Percentiles rank a stretch among this genome's conserved stretches.
Conservation (phyloP, 176 grass and related monocot genomes). For the Secale cereale region DNA sequence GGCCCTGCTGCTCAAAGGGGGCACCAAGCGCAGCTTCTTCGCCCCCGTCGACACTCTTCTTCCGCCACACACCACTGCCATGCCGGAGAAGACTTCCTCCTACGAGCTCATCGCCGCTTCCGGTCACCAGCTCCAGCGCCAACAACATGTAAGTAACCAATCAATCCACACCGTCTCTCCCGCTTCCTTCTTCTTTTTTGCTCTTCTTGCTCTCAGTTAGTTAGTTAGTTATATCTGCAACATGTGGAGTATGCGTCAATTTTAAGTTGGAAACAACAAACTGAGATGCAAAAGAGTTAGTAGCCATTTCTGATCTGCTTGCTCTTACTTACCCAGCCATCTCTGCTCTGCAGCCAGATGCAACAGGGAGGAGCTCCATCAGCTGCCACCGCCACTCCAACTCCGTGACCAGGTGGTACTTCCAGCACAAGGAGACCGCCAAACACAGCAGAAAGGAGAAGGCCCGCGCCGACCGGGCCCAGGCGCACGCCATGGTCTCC, state of each 20-base stretch:
- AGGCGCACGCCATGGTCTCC: constrained; percentile 46
- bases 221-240: not conserved
- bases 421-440: constrained; percentile 27
- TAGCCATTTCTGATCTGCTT: not conserved
- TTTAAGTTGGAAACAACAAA: not conserved
- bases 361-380: not conserved
- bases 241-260: not conserved
- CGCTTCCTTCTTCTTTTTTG: not conserved
- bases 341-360: not conserved
- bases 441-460: not conserved
- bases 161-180: not conserved
- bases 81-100: not conserved
- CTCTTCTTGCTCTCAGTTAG: not conserved
- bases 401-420: constrained; percentile 25
- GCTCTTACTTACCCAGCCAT: not conserved
- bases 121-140: constrained; percentile 14
- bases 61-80: not conserved
- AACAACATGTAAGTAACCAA: constrained; percentile 25
- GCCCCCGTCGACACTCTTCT: not conserved
- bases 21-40: constrained; percentile 46
- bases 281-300: not conserved
- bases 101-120: not conserved
- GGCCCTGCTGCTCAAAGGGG: constrained; percentile 48
- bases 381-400: not conserved
- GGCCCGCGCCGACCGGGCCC: constrained; percentile 27